A percentile compares a stretch with the other conserved stretches of the same genome.
Evolutionary conservation across 306 rosid species (phyloP).

Genomic region (Comarum palustre): DNA sequence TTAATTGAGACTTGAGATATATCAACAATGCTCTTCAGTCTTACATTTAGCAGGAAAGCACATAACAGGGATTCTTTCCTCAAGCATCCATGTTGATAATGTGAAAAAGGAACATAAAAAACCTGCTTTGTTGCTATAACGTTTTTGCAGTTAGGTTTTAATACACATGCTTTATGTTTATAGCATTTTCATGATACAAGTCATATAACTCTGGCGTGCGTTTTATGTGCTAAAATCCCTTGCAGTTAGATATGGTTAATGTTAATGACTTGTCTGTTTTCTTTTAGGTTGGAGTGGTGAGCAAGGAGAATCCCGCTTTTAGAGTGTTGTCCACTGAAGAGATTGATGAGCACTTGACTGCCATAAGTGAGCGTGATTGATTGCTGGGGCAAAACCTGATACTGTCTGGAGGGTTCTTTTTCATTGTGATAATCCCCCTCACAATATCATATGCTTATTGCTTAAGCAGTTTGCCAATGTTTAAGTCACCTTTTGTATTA

Average conservation of each 20-base stretch:
- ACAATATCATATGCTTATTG: conserved; percentile 11
- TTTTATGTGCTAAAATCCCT: neutral
- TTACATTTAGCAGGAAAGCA: neutral
- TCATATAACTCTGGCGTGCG: neutral
- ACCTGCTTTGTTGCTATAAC: neutral
- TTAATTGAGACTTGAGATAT: neutral
- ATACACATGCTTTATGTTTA: neutral
- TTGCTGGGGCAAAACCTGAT: conserved; percentile 6
- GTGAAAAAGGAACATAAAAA: neutral
- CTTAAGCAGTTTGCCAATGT: conserved; percentile 10
- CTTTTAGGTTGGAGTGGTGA: conserved; percentile 91
- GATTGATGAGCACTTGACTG: conserved; percentile 96
- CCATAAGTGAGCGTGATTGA: conserved; percentile 97
- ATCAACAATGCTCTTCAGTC: neutral
- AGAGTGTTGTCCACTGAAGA: conserved; percentile 84
- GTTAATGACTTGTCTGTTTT: neutral
- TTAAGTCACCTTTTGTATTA: neutral
- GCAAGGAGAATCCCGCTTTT: conserved; percentile 62
- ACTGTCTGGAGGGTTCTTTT: conserved; percentile 3
- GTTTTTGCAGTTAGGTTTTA: too few species aligned
- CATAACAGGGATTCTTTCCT: neutral
- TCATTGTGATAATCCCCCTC: neutral
- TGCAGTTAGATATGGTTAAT: neutral
- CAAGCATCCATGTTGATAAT: too few species aligned
- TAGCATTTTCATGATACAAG: neutral